Conservation (phyloP, 2,329 filamentous ascomycete genomes). For the Fonsecaea nubica region DNA sequence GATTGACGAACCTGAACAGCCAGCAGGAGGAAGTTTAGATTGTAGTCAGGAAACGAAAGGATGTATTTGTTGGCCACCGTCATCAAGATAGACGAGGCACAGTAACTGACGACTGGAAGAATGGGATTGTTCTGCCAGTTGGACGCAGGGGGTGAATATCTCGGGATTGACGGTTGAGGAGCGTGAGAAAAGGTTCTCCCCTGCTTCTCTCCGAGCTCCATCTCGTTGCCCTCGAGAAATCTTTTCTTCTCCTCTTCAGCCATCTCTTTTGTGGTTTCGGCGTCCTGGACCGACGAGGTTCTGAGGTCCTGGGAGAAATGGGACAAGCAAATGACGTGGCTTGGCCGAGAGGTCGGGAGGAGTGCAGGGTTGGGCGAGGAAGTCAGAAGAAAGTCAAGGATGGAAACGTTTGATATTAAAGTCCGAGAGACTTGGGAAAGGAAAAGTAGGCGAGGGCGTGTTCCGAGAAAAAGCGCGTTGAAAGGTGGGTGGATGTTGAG, state of each 20-base stretch:
- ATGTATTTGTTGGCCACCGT: constrained; percentile 99
- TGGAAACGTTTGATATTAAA: constrained; percentile 5
- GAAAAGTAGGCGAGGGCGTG: constrained; percentile 16
- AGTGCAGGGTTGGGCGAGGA: not conserved
- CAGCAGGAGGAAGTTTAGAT: constrained; percentile 95
- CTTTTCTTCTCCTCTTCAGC: constrained; percentile 85
- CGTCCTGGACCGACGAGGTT: not conserved
- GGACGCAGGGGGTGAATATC: constrained; percentile 48
- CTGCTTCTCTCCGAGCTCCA: constrained; percentile 71
- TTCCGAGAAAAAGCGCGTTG: constrained; percentile 3
- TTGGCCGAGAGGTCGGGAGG: constrained; percentile 1
- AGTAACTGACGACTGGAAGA: constrained; percentile 86
- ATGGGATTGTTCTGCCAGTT: constrained; percentile 75
- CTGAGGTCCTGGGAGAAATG: not conserved
- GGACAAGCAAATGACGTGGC: not conserved
- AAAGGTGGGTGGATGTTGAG: constrained; percentile 11
- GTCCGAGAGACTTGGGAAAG: constrained; percentile 5
- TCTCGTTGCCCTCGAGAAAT: constrained; percentile 65
- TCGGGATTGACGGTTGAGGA: constrained; percentile 48
- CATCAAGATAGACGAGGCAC: constrained; percentile 96
- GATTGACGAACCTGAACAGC: constrained; percentile 78
- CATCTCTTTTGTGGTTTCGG: constrained; percentile 60
- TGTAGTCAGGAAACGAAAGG: constrained; percentile 87
- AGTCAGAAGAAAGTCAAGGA: not conserved
- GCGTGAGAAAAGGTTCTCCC: constrained; percentile 54